A percentile compares a stretch with the other conserved stretches of the same genome.
Conservation (phyloP, 495 filamentous ascomycete species). For the Aspergillus campestris region DNA sequence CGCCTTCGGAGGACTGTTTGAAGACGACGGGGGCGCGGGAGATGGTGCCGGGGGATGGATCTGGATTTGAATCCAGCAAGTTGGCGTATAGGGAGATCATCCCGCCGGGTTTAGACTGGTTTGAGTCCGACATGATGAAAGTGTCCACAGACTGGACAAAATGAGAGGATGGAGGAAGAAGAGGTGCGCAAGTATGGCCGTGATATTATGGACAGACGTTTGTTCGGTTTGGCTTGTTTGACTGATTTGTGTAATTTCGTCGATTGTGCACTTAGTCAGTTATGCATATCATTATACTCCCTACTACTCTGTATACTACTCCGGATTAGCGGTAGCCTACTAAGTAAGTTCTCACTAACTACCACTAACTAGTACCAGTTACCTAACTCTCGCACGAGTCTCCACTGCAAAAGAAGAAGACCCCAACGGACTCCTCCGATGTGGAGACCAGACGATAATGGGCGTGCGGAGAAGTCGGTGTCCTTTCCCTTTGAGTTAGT, state of each 20-base stretch:
- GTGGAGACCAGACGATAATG: too few species aligned
- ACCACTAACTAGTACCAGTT: too few species aligned
- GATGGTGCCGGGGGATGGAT: slow-evolving; percentile 52
- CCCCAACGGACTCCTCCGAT: too few species aligned
- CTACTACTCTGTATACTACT: too few species aligned
- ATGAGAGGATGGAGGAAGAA: not conserved
- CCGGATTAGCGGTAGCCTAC: too few species aligned
- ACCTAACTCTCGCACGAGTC: too few species aligned
- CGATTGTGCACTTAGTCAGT: not conserved
- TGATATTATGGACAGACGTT: not conserved
- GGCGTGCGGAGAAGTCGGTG: too few species aligned
- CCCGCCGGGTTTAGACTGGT: slow-evolving; percentile 25
- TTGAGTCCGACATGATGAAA: slow-evolving; percentile 31
- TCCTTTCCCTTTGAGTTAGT: too few species aligned
- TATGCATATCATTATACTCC: not conserved
- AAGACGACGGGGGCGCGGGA: slow-evolving; percentile 76
- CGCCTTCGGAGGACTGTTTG: slow-evolving; percentile 44
- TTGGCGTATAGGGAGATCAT: slow-evolving; percentile 56
- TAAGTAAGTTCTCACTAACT: too few species aligned
- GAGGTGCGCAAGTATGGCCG: not conserved
- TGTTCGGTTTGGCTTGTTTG: not conserved
- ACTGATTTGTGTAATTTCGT: not conserved
- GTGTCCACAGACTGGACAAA: not conserved
- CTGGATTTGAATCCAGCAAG: slow-evolving; percentile 46
- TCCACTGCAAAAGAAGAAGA: too few species aligned